These are phyloP conservation scores for Globisporangium megalacanthum DNA, from an alignment of 352 stramenopile species.

Conservation along the genomic window DNA sequence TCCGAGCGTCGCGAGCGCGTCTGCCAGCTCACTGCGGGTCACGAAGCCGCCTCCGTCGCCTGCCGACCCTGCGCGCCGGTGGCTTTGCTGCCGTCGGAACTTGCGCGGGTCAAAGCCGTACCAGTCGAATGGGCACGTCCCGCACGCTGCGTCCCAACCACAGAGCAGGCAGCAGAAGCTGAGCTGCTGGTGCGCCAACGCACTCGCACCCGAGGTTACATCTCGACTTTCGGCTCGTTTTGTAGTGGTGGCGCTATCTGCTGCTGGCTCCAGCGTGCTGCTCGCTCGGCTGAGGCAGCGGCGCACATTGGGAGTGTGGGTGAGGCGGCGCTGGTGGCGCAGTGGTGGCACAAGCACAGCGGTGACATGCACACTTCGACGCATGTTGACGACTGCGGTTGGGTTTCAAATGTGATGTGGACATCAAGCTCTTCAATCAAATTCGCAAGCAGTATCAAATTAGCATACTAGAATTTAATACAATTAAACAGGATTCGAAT, in stretches of 20 bases:
- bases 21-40: slow-evolving; percentile 13
- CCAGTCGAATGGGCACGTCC: slow-evolving; percentile 65
- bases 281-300: background rate
- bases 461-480: no score
- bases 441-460: background rate
- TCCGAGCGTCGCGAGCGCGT: slow-evolving; percentile 20
- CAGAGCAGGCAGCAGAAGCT: slow-evolving; percentile 68
- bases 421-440: background rate
- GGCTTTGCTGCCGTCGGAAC: slow-evolving; percentile 20
- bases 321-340: background rate
- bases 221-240: background rate
- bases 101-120: slow-evolving; percentile 49
- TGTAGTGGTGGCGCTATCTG: background rate
- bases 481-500: no score
- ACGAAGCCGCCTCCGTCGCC: slow-evolving; percentile 1
- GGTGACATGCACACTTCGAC: background rate
- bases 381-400: background rate
- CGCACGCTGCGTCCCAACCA: slow-evolving; percentile 56
- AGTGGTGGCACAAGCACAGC: background rate
- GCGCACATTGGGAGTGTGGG: background rate
- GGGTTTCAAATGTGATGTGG: background rate
- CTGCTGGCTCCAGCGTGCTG: background rate
- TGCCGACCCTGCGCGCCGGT: background rate
- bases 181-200: slow-evolving; percentile 34
- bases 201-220: background rate